Evolutionary conservation across 768 basidiomycete genomes (phyloP).

Genomic region (Xerocomellus dryophilus): DNA sequence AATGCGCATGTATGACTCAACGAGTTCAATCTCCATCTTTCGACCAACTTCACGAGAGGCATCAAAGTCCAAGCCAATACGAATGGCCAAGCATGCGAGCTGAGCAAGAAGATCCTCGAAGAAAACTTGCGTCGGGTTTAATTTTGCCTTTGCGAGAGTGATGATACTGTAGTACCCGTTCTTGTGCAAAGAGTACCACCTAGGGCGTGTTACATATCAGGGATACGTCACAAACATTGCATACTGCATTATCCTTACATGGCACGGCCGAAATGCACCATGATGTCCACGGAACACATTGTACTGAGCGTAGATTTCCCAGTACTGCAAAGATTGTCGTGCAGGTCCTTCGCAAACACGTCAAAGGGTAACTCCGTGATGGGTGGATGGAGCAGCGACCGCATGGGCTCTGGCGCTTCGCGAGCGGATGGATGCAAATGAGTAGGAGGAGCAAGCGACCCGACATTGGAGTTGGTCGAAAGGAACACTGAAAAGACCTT

Average conservation of each 20-base stretch:
- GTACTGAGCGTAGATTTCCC: neutral
- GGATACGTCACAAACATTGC: neutral
- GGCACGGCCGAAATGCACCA: neutral
- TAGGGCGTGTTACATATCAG: neutral
- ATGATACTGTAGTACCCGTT: neutral
- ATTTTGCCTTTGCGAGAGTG: neutral
- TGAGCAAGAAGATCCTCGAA: neutral
- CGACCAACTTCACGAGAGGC: neutral
- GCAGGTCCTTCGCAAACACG: neutral
- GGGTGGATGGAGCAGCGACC: neutral
- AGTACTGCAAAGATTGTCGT: neutral
- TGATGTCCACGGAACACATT: neutral
- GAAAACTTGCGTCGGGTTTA: neutral
- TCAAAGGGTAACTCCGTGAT: neutral
- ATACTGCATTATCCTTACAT: neutral
- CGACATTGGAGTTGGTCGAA: neutral
- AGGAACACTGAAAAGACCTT: neutral
- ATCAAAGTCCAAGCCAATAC: neutral
- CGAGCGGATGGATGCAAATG: neutral
- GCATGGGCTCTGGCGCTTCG: too few relatives aligned
- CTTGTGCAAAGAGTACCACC: neutral
- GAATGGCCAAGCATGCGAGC: neutral
- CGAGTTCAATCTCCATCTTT: neutral
- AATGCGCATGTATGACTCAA: neutral
- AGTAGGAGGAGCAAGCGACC: neutral